Evolutionary conservation across 805 yeast species (phyloP).

Genomic region (Candida khao-thaluensis): DNA sequence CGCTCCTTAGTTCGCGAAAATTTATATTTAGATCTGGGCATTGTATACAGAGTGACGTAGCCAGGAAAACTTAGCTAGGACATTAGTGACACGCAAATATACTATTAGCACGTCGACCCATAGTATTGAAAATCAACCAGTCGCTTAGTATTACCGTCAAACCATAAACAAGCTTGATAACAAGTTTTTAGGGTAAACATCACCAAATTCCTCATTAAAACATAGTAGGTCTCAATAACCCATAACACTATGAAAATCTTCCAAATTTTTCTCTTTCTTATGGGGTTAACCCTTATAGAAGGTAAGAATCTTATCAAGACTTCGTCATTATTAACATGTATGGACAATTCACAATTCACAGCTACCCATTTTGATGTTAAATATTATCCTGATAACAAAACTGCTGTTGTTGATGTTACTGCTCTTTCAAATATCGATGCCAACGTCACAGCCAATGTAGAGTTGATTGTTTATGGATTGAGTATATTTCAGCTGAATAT

Average conservation of each 20-base stretch:
- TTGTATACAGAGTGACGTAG: too few relatives aligned
- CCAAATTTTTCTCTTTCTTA: neutral
- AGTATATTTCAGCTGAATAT: constrained; percentile 54
- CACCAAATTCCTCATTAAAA: too few relatives aligned
- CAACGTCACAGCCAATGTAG: constrained; percentile 62
- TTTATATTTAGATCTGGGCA: constrained; percentile 6
- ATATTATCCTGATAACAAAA: constrained; percentile 63
- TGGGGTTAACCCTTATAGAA: constrained; percentile 1
- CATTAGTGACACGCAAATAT: too few relatives aligned
- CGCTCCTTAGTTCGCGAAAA: constrained; percentile 4
- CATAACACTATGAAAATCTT: constrained; percentile 1
- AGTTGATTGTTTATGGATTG: constrained; percentile 79
- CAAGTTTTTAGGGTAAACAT: too few relatives aligned
- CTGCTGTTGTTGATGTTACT: constrained; percentile 64
- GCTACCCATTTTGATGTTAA: constrained; percentile 79
- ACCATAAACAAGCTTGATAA: too few relatives aligned
- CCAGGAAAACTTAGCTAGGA: too few relatives aligned
- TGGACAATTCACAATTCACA: constrained; percentile 83
- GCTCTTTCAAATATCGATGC: constrained; percentile 79
- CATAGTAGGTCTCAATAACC: too few relatives aligned
- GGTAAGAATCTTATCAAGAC: constrained; percentile 43
- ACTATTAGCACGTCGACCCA: too few relatives aligned
- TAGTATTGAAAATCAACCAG: too few relatives aligned
- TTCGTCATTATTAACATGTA: constrained; percentile 82
- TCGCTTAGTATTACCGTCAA: too few relatives aligned